These are phyloP conservation scores for Haematococcus lacustris DNA, from an alignment of 139 green algal genomes.

Conservation along the genomic window DNA sequence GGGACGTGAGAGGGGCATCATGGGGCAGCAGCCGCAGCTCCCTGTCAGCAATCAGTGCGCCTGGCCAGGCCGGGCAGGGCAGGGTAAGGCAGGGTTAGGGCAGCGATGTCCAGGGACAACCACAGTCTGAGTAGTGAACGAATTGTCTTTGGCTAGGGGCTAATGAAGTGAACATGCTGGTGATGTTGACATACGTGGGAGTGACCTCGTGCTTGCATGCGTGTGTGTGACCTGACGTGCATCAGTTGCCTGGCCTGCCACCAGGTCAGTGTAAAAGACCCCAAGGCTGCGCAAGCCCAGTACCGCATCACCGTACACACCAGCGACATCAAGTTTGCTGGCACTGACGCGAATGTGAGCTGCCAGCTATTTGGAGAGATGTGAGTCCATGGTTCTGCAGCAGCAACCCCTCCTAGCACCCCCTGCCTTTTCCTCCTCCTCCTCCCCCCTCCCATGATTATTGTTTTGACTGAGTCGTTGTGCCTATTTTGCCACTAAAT, in stretches of 20 bases:
- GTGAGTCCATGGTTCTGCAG: conserved; percentile 7
- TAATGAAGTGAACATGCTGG: background rate
- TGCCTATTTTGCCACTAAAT: background rate
- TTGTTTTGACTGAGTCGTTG: too few relatives aligned
- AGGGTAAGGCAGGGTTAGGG: background rate
- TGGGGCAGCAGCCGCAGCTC: too few relatives aligned
- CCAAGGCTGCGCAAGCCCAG: conserved; percentile 17
- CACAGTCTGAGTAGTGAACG: background rate
- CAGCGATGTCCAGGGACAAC: background rate
- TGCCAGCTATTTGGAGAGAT: conserved; percentile 45
- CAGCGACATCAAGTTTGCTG: conserved; percentile 42
- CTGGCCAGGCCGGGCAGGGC: too few relatives aligned
- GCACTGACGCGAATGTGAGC: conserved; percentile 62
- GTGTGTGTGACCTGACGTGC: background rate
- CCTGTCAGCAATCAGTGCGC: too few relatives aligned
- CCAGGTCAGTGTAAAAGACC: conserved; percentile 18
- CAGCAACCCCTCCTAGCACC: background rate
- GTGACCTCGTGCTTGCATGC: background rate
- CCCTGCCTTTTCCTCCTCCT: background rate
- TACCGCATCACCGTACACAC: conserved; percentile 47
- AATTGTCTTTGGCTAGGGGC: background rate
- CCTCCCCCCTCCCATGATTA: too few relatives aligned
- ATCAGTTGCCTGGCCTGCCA: too few relatives aligned
- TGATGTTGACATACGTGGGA: background rate
- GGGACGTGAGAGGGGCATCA: background rate